Conservation (phyloP, 805 yeast genomes). For the Ogataea pilisensis region DNA sequence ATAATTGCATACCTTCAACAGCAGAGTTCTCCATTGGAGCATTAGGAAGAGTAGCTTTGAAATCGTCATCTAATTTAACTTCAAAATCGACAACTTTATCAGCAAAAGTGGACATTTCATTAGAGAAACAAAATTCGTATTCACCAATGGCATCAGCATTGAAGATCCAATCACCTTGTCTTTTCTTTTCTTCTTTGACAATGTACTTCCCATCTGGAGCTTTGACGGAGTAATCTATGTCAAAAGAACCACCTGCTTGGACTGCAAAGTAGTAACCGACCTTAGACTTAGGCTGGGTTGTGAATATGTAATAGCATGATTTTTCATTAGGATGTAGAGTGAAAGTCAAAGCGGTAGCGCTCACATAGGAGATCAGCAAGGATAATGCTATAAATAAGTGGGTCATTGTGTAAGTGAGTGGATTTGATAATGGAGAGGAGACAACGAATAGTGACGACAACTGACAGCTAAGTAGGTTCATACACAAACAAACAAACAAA, state of each 20-base stretch:
- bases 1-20: slow-evolving; percentile 49
- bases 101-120: slow-evolving; percentile 75
- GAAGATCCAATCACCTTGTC: slow-evolving; percentile 79
- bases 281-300: slow-evolving; percentile 52
- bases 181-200: slow-evolving; percentile 53
- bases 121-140: slow-evolving; percentile 81
- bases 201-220: slow-evolving; percentile 55
- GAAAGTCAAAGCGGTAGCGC: slow-evolving; percentile 64
- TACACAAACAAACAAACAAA: neutral
- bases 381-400: slow-evolving; percentile 7
- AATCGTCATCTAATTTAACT: slow-evolving; percentile 51
- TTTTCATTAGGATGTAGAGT: slow-evolving; percentile 70
- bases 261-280: slow-evolving; percentile 82
- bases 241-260: slow-evolving; percentile 75
- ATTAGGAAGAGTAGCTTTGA: slow-evolving; percentile 61
- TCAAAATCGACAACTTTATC: slow-evolving; percentile 86
- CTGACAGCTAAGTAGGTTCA: neutral
- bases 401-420: slow-evolving; percentile 4
- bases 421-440: too few relatives aligned
- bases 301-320: slow-evolving; percentile 68
- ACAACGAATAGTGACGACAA: too few relatives aligned
- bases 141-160: slow-evolving; percentile 67
- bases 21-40: slow-evolving; percentile 52
- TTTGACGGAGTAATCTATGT: slow-evolving; percentile 64
- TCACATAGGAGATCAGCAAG: slow-evolving; percentile 14